Evolutionary conservation across 2,329 filamentous ascomycete genomes (phyloP), one percentile per base, ranked within the genome.

Genomic region (Chrysoporthe puriensis): DNA sequence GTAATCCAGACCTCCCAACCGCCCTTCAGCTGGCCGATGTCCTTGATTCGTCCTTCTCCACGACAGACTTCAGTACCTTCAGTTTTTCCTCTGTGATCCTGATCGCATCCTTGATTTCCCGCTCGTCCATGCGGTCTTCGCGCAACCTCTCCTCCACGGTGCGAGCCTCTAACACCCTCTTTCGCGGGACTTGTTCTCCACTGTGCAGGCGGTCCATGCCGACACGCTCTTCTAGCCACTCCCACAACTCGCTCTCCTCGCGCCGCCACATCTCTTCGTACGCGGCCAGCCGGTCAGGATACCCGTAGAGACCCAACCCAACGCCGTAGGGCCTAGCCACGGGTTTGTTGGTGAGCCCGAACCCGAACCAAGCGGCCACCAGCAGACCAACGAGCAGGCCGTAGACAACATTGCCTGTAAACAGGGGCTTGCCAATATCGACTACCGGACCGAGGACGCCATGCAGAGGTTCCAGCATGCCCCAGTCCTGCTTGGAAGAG

Each of bases 241-340:
- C 90, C 94, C 94, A 97, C 11, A 97, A 81, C 73, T 96, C 93
- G 71, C 88, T 93, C 76, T 97, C 94, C 77, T 97, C 93, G 52
- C 88, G 84, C 46, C 89, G 86, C 94, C 95, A 99, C 75, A 98
- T 91, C 79, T 97, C 92, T 72, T 98, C 94, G 76, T 97, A 98
- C 0, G 92, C 93, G 2, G 91, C 89, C 18, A 94, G 80, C 6
- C 94, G 87, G 66, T 94, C 89, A 0, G 91, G 86, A 36, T 80
- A 81, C 74, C 77, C 73, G 70, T 81, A 70, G 73, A 79, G 82
- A 2, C 78, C 78, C 66, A 82, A 72, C 6, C 79, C 78, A 56
- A 77, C 77, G 8, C 79, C 78, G 67, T 78, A 82, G 1, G 77
- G 75, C 42, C 77, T 71, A 26, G 78, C 74, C 58, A 75, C 76